Percentiles rank a stretch among this genome's conserved stretches.
Conservation (phyloP, 441 rosid genomes). For the Kokia cookei region DNA sequence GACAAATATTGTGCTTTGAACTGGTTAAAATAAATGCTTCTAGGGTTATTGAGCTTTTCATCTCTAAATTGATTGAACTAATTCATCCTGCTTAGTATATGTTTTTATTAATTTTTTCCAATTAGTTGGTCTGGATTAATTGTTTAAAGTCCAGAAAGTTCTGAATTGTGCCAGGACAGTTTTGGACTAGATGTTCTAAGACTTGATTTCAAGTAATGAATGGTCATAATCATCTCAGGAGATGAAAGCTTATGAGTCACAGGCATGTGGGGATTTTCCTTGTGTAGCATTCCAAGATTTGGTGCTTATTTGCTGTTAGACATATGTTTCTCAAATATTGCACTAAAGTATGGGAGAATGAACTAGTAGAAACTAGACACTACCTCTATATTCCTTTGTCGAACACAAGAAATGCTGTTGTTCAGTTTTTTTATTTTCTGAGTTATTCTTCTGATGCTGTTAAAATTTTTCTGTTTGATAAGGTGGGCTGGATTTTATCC, state of each 20-base stretch:
- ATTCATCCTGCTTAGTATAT: neutral
- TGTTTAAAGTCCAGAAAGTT: neutral
- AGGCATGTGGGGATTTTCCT: neutral
- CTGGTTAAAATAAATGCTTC: neutral
- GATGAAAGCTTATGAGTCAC: neutral
- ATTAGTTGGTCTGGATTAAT: neutral
- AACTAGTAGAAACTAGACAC: neutral
- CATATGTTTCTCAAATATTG: neutral
- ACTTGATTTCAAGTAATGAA: neutral
- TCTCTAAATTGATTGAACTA: neutral
- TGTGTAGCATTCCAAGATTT: neutral
- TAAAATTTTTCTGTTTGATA: conserved; percentile 6
- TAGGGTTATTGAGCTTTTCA: neutral
- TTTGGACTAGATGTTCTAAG: neutral
- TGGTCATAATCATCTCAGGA: neutral
- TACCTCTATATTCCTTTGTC: neutral
- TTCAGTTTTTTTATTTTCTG: neutral
- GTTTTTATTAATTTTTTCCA: neutral
- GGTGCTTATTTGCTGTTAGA: neutral
- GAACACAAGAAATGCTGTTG: neutral
- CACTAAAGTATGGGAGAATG: neutral
- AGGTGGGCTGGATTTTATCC: conserved; percentile 46
- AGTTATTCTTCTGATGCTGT: conserved; percentile 6
- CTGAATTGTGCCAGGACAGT: neutral
- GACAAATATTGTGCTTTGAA: neutral